Base-by-base conservation (phyloP, 176 grass and related monocot genomes). In the Dendrocalamus sinicus region DNA sequence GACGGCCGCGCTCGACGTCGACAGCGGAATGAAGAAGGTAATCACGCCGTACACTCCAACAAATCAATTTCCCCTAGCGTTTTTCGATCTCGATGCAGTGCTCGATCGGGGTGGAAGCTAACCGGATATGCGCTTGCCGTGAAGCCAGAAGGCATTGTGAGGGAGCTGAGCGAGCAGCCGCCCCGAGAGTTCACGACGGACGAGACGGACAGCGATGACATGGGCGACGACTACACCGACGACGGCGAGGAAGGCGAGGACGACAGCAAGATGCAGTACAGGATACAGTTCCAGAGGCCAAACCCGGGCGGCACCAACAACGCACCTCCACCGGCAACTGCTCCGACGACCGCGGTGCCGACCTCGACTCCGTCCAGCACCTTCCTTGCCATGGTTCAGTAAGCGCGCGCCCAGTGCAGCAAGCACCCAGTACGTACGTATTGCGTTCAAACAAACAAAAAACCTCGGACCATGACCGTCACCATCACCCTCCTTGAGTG, bases 101-200 rank as follows among this genome's bases (percentile, higher is more conserved):
- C 14, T 66, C 13, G 63, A 35, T 73, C 1, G 55, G 70, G 57
- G 26, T 68, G 70, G 70, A 88, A 81, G 68, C 83, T 94, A 73
- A 94, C 80, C 67, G 77, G 76, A 81, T 54, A 58, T 83, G 54
- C 19, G 76, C 24, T 94, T 91, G 89, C 72, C 63, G 73, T 91
- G 72, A 94, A 94, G 92, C 86, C 92, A 94, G 92, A 94, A 87
- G 86, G 87, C 89, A 81, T 86, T 78, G 65, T 91, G 89, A 94
- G 87, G 84, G 92, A 91, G 59, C 84, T 85, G 89, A 86, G 12
- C 51, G 89, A 86, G 89, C 92, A 82, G 53, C 89, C 75, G 71
- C 89, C 40, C 20, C 83, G 76, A 70, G 83, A 86, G 68, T 57
- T 86, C 61, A 87, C 63, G 35, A 86, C 78, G 64, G 92, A 93